Evolutionary conservation across 2,329 filamentous ascomycete genomes (phyloP).

Genomic region (Xylaria sp.): DNA sequence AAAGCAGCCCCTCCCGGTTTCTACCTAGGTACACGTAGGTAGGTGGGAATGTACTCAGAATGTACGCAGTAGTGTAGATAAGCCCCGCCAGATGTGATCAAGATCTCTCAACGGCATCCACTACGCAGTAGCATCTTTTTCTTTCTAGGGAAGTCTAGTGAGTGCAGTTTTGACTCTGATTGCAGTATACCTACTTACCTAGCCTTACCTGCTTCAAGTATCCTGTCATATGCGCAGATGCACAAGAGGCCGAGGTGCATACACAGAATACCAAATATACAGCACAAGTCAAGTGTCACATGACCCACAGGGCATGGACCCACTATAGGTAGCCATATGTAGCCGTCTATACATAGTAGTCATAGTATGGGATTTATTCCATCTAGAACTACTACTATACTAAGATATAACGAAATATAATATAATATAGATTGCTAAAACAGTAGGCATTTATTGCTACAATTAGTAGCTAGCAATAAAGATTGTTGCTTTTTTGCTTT

Average conservation of each 20-base stretch:
- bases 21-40: neutral
- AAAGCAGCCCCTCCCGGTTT: neutral
- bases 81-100: neutral
- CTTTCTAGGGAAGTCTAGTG: neutral
- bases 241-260: neutral
- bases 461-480: too few species aligned
- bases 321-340: too few species aligned
- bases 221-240: neutral
- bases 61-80: neutral
- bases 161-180: neutral
- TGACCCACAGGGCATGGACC: constrained; percentile 5
- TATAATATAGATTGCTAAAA: too few species aligned
- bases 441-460: too few species aligned
- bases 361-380: too few species aligned
- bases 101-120: neutral
- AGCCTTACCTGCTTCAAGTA: neutral
- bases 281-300: neutral
- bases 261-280: neutral
- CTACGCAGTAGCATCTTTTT: neutral
- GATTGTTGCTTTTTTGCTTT: too few species aligned
- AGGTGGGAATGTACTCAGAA: too few species aligned
- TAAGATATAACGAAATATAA: too few species aligned
- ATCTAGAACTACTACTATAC: too few species aligned
- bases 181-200: neutral
- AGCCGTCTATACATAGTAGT: too few species aligned